Evolutionary conservation across 768 basidiomycete genomes (phyloP).

Genomic region (Mycena sanguinolenta): DNA sequence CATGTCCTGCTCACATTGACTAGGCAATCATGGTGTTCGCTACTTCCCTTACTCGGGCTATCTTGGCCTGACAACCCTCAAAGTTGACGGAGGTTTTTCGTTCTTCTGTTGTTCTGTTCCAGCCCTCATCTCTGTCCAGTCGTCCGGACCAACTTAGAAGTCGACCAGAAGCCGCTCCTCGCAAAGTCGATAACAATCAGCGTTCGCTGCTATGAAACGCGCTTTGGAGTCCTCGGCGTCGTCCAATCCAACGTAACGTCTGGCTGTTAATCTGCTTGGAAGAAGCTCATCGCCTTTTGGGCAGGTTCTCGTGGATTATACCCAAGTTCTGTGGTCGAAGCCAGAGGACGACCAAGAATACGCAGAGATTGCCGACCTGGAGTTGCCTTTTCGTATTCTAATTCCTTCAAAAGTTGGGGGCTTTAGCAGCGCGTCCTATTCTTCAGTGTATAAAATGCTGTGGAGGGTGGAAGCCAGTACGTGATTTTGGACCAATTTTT

Average conservation of each 20-base stretch:
- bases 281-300: too few species aligned
- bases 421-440: slow-evolving; percentile 79
- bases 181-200: slow-evolving; percentile 78
- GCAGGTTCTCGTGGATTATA: slow-evolving; percentile 79
- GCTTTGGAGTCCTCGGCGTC: slow-evolving; percentile 70
- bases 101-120: slow-evolving; percentile 25
- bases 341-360: slow-evolving; percentile 59
- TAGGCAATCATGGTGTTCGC: slow-evolving; percentile 75
- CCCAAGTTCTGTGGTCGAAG: slow-evolving; percentile 78
- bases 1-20: slow-evolving; percentile 28
- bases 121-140: slow-evolving; percentile 53
- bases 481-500: slow-evolving; percentile 43
- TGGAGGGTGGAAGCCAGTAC: slow-evolving; percentile 89
- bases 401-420: slow-evolving; percentile 71
- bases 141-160: slow-evolving; percentile 78
- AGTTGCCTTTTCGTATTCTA: slow-evolving; percentile 79
- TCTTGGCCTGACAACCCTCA: slow-evolving; percentile 85
- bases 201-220: slow-evolving; percentile 88
- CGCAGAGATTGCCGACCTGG: slow-evolving; percentile 72
- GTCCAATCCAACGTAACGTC: slow-evolving; percentile 70
- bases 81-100: slow-evolving; percentile 79
- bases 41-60: slow-evolving; percentile 84
- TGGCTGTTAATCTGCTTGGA: too few species aligned
- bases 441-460: slow-evolving; percentile 77
- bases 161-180: slow-evolving; percentile 75